phyloP scores from a whole-genome alignment of 305 asterid species.

The Fraxinus sp. region DNA sequence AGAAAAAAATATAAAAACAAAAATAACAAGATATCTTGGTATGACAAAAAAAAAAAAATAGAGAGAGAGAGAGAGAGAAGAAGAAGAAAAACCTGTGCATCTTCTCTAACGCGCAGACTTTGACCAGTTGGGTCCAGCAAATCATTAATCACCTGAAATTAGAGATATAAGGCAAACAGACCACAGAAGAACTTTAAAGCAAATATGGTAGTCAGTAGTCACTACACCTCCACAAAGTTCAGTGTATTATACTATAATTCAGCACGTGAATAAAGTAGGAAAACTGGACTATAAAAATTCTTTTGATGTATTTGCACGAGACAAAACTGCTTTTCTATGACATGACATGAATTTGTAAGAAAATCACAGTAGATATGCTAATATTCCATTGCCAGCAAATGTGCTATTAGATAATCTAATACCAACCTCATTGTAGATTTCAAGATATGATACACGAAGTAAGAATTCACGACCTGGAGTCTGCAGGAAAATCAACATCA shows the following conservation, averaged over 20 bases:
- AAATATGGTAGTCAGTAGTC: not conserved
- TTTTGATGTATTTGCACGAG: not conserved
- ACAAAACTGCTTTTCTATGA: constrained; percentile 4
- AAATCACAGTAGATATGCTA: no score
- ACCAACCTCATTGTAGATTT: constrained; percentile 97
- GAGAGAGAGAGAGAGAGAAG: not conserved
- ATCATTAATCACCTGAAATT: constrained; percentile 87
- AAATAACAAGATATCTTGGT: constrained; percentile 5
- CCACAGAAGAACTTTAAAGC: constrained; percentile 5
- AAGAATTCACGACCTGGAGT: constrained; percentile 97
- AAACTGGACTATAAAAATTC: not conserved
- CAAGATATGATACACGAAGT: constrained; percentile 95
- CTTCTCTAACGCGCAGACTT: constrained; percentile 95
- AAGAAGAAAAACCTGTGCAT: constrained; percentile 67
- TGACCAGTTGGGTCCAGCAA: constrained; percentile 98
- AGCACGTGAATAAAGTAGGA: not conserved
- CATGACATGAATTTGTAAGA: not conserved
- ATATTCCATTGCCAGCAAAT: not conserved
- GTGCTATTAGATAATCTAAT: not conserved
- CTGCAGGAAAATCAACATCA: constrained; percentile 47
- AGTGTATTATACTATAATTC: not conserved
- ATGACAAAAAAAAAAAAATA: constrained; percentile 12
- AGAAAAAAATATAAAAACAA: not conserved
- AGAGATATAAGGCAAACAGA: constrained; percentile 14
- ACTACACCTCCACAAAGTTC: not conserved